Evolutionary conservation across 2,329 filamentous ascomycete species (phyloP), one percentile per base, ranked within the genome.

Genomic region (Apiospora aurea): DNA sequence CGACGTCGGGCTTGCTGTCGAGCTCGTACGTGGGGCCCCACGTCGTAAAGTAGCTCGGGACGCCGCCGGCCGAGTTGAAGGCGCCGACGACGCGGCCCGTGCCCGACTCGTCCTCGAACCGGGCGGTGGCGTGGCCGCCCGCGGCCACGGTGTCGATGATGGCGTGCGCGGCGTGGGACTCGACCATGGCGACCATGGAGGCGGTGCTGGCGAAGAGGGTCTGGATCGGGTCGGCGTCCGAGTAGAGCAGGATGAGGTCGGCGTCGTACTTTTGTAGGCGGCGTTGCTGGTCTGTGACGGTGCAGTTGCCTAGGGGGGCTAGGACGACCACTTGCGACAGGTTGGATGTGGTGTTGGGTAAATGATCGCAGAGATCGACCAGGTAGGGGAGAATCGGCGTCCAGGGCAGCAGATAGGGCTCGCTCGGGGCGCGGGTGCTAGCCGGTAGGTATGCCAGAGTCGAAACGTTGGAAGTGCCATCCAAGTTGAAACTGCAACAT

Each of bases 21-120:
- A 84, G 77, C 68, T 86, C 84, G 70, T 81, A 82, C 1, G 78
- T 81, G 4, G 81, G 82, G 5, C 83, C 83, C 83, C 83, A 86
- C 13, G 80, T 81, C n/a, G 81, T 83, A 73, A 79, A 85, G 0
- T 75, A 75, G 71, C 78, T 82, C 10, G 84, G 76, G 18, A 79
- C 79, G 0, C 81, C 82, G 16, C 80, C 83, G 1, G 73, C 72
- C 0, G 75, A 67, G 38, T 77, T 73, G 18, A 74, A 71, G 29
- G 78, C 29, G 5, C 73, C 73, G 21, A 76, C 73, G 0, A 75
- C 68, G 41, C 72, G 71, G 26, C 41, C 66, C 14, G 66, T 68
- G 44, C 75, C 71, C 16, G 73, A 72, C 64, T 74, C 71, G 44
- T 72, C 64, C 47, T 75, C 75, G 53, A 81, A 81, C 47, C 77